A percentile compares a stretch with the other conserved stretches of the same genome.
Conservation (phyloP, 306 rosid species). For the Acacia melanoxylon region DNA sequence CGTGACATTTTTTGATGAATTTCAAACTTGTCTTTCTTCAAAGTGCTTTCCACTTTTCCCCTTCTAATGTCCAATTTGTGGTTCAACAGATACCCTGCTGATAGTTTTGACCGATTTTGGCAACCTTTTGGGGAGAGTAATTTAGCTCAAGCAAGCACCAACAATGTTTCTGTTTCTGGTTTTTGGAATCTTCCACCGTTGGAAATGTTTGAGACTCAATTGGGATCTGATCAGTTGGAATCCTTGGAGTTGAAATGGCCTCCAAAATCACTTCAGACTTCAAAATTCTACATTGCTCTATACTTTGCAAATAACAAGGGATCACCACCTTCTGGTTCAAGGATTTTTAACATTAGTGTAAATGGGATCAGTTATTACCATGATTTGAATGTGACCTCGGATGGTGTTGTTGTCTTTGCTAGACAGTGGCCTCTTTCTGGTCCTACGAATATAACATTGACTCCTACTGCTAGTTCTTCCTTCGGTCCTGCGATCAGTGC, state of each 20-base stretch:
- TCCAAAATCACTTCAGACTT: slow-evolving; percentile 45
- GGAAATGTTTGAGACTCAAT: slow-evolving; percentile 59
- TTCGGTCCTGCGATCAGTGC: slow-evolving; percentile 80
- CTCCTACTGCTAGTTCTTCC: slow-evolving; percentile 54
- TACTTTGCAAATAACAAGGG: slow-evolving; percentile 67
- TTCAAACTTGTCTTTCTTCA: background rate
- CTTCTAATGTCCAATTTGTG: slow-evolving; percentile 12
- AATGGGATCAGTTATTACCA: slow-evolving; percentile 63
- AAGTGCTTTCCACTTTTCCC: background rate
- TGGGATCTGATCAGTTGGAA: slow-evolving; percentile 46
- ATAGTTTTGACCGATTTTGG: slow-evolving; percentile 82
- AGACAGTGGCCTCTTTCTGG: slow-evolving; percentile 84
- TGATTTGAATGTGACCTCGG: slow-evolving; percentile 51
- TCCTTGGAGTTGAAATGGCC: slow-evolving; percentile 76
- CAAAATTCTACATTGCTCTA: slow-evolving; percentile 66
- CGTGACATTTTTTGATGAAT: background rate
- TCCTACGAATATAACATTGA: slow-evolving; percentile 59
- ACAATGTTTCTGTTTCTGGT: slow-evolving; percentile 63
- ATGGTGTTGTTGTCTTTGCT: slow-evolving; percentile 76
- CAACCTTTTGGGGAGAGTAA: slow-evolving; percentile 47
- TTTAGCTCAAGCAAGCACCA: slow-evolving; percentile 39
- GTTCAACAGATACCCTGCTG: slow-evolving; percentile 75
- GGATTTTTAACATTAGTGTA: slow-evolving; percentile 56
- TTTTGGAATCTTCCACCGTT: slow-evolving; percentile 88
- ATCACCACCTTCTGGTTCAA: slow-evolving; percentile 35